Evolutionary conservation across 352 stramenopile genomes (phyloP).

Genomic region (Plasmopara muralis): DNA sequence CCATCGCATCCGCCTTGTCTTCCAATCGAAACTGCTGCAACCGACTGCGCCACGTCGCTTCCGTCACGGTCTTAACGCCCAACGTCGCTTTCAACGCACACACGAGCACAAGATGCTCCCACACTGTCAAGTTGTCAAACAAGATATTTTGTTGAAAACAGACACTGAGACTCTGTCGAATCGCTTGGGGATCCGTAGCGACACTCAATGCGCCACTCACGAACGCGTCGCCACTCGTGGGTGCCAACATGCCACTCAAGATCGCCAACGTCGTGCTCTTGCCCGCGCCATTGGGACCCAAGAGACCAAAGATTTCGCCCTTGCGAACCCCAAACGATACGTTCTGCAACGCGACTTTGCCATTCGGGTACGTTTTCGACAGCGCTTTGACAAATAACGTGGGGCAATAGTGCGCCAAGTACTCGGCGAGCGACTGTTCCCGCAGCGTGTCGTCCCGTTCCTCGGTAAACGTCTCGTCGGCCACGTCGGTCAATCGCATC

Average conservation of each 20-base stretch:
- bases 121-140: constrained; percentile 66
- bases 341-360: constrained; percentile 71
- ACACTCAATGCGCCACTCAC: constrained; percentile 51
- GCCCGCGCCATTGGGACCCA: constrained; percentile 91
- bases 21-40: constrained; percentile 60
- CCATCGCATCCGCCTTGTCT: constrained; percentile 56
- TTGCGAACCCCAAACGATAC: constrained; percentile 84
- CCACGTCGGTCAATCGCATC: constrained; percentile 22
- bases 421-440: constrained; percentile 51
- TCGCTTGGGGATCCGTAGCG: constrained; percentile 31
- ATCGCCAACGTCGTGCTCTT: constrained; percentile 97
- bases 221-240: constrained; percentile 64
- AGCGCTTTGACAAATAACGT: constrained; percentile 51
- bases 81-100: constrained; percentile 58
- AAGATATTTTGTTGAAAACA: constrained; percentile 85
- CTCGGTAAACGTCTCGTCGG: constrained; percentile 13
- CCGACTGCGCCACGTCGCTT: constrained; percentile 47
- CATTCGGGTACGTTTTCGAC: constrained; percentile 66
- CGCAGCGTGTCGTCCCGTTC: constrained; percentile 56
- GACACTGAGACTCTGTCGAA: constrained; percentile 68
- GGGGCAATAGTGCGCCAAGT: constrained; percentile 47
- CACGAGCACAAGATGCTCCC: constrained; percentile 66
- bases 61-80: constrained; percentile 39
- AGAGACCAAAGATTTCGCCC: constrained; percentile 90
- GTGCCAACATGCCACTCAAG: constrained; percentile 87